Evolutionary conservation across 2,329 filamentous ascomycete genomes (phyloP).

Genomic region (Xylaria sp.): DNA sequence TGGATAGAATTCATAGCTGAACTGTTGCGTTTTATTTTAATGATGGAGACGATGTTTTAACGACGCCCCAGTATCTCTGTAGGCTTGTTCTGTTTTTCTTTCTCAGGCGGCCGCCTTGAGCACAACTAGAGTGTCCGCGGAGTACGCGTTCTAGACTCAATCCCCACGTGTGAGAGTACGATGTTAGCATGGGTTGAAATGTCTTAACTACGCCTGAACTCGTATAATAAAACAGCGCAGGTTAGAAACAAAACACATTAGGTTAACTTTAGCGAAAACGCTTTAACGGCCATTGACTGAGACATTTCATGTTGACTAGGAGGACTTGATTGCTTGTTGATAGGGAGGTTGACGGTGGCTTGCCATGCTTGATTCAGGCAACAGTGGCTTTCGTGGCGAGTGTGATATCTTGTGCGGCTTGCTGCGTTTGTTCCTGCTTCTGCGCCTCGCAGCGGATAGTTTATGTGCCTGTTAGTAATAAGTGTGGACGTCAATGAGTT

Average conservation of each 20-base stretch:
- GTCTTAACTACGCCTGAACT: neutral
- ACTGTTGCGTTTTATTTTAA: no score
- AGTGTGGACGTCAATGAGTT: neutral
- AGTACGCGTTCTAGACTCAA: neutral
- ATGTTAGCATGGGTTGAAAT: neutral
- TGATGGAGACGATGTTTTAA: no score
- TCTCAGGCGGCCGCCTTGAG: no score
- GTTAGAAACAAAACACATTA: neutral
- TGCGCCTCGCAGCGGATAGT: neutral
- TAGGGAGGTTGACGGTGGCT: neutral
- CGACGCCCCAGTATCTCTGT: no score
- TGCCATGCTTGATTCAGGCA: neutral
- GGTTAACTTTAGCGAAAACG: neutral
- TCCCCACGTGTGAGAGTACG: neutral
- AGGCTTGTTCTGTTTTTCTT: no score
- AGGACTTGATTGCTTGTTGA: neutral
- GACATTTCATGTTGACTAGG: neutral
- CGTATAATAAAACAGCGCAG: neutral
- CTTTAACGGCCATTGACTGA: neutral
- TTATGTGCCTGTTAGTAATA: no score
- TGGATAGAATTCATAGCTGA: no score
- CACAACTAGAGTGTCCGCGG: neutral
- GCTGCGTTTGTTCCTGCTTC: neutral
- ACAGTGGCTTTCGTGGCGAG: neutral
- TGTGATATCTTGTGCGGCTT: neutral